These are phyloP conservation scores for Myxozyma melibiosi DNA, from an alignment of 805 yeast species.

Conservation along the genomic window DNA sequence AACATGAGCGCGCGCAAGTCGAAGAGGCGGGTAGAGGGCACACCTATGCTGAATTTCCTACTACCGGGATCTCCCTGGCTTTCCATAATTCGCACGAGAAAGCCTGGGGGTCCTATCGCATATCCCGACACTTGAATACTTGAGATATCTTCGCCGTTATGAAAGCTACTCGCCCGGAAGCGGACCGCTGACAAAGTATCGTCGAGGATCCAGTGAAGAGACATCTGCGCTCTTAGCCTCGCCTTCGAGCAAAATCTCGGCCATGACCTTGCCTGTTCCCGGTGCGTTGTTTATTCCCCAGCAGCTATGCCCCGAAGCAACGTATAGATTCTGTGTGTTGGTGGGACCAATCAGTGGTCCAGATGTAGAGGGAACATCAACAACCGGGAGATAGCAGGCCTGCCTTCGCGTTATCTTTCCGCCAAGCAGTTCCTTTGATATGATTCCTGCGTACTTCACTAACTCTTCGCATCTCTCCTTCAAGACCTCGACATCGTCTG, in stretches of 20 bases:
- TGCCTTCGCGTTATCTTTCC: slow-evolving; percentile 82
- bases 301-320: slow-evolving; percentile 95
- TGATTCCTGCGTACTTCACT: slow-evolving; percentile 74
- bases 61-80: background rate
- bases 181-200: slow-evolving; percentile 62
- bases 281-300: slow-evolving; percentile 99
- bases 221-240: slow-evolving; percentile 75
- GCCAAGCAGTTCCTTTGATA: slow-evolving; percentile 66
- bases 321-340: slow-evolving; percentile 70
- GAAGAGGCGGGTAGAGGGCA: background rate
- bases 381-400: slow-evolving; percentile 93
- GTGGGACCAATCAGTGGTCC: slow-evolving; percentile 97
- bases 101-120: background rate
- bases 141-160: no score
- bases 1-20: background rate
- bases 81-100: background rate
- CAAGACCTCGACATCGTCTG: slow-evolving; percentile 89
- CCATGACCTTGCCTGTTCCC: slow-evolving; percentile 90
- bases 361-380: slow-evolving; percentile 86
- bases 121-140: no score
- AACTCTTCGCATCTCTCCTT: slow-evolving; percentile 85
- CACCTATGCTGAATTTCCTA: background rate
- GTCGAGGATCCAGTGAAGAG: slow-evolving; percentile 78
- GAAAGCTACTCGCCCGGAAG: slow-evolving; percentile 18
- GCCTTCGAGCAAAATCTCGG: slow-evolving; percentile 86